phyloP scores from a whole-genome alignment of 768 basidiomycete species.

The Termitomyces sp. region DNA sequence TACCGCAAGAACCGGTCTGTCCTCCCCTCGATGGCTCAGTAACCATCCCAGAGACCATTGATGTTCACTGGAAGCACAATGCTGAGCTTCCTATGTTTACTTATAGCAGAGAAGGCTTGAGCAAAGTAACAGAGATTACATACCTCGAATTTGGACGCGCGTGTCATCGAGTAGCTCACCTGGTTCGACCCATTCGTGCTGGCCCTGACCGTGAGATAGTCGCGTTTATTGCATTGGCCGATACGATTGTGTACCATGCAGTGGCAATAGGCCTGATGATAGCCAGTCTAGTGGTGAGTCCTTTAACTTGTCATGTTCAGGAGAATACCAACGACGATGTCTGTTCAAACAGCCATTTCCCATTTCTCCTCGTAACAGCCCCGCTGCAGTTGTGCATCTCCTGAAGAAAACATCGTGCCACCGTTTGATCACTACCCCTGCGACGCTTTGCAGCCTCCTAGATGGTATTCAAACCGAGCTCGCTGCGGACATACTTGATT shows the following conservation, averaged over 20 bases:
- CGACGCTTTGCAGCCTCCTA: constrained; percentile 22
- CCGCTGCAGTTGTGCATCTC: constrained; percentile 24
- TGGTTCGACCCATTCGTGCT: constrained; percentile 25
- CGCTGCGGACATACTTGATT: constrained; percentile 7
- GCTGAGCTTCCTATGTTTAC: constrained; percentile 16
- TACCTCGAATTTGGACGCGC: constrained; percentile 38
- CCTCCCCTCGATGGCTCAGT: constrained; percentile 15
- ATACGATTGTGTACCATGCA: constrained; percentile 33
- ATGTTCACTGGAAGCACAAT: constrained; percentile 22
- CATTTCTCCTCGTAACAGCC: constrained; percentile 28
- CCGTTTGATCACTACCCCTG: constrained; percentile 28
- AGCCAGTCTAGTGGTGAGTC: constrained; percentile 27
- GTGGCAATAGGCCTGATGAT: constrained; percentile 28
- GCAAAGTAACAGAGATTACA: constrained; percentile 22
- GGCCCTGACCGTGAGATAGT: constrained; percentile 23
- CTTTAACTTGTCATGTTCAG: too few species aligned
- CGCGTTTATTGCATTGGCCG: constrained; percentile 26
- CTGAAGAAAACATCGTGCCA: constrained; percentile 28
- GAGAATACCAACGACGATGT: not conserved
- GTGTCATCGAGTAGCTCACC: constrained; percentile 33
- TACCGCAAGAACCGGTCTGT: constrained; percentile 6
- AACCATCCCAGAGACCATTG: constrained; percentile 18
- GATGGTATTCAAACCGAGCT: constrained; percentile 20
- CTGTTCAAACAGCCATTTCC: constrained; percentile 26
- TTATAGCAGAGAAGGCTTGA: constrained; percentile 16